A percentile compares a stretch with the other conserved stretches of the same genome.
These are phyloP conservation scores for Phytopythium vexans DNA, from an alignment of 352 stramenopile species.

Conservation along the genomic window DNA sequence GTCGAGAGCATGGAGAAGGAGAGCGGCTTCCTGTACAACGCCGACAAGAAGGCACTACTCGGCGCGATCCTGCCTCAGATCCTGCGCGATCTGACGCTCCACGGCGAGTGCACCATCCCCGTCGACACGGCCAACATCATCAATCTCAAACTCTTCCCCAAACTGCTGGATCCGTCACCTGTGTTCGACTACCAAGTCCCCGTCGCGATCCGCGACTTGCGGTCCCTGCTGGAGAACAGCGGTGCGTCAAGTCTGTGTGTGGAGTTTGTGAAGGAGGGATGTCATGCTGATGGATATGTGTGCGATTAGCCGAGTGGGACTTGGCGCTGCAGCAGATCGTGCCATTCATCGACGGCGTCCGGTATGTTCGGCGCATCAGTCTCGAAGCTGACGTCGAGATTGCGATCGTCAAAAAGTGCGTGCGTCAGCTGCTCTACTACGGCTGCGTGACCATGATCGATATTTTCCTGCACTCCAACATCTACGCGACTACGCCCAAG, in stretches of 20 bases:
- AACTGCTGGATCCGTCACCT: conserved; percentile 54
- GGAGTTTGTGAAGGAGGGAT: too few relatives aligned
- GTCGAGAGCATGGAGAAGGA: conserved; percentile 88
- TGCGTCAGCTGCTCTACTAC: conserved; percentile 88
- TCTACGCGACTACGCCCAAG: conserved; percentile 73
- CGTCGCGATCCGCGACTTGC: conserved; percentile 72
- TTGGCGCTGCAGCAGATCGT: conserved; percentile 87
- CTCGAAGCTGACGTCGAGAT: conserved; percentile 87
- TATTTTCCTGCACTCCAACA: conserved; percentile 90
- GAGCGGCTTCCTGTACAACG: conserved; percentile 78
- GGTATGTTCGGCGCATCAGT: conserved; percentile 89
- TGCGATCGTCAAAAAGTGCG: conserved; percentile 85
- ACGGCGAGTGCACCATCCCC: conserved; percentile 80
- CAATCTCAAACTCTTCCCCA: conserved; percentile 86
- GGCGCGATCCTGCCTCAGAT: conserved; percentile 70
- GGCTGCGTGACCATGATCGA: conserved; percentile 88
- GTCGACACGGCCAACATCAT: conserved; percentile 83
- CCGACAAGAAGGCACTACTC: conserved; percentile 59
- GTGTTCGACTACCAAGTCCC: conserved; percentile 87
- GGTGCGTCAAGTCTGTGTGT: conserved; percentile 27
- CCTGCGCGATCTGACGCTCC: conserved; percentile 61
- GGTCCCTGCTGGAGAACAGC: conserved; percentile 69
- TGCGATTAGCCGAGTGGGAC: conserved; percentile 73
- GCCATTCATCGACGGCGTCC: conserved; percentile 89
- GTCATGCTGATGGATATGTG: neutral